Percentiles rank a stretch among this genome's conserved stretches.
phyloP scores from a whole-genome alignment of 2,329 filamentous ascomycete species.

The Cadophora sp. region DNA sequence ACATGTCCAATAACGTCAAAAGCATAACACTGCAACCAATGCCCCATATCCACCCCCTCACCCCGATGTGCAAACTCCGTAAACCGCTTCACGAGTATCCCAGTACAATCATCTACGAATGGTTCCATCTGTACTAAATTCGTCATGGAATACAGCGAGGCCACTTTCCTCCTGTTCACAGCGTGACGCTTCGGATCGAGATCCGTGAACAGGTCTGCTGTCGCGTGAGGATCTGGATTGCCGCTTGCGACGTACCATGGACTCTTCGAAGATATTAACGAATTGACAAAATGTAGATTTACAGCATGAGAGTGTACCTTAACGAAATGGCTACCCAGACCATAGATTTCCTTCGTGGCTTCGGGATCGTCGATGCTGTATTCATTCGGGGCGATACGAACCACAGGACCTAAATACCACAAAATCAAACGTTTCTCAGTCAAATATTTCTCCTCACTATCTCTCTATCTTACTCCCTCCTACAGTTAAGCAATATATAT shows the following conservation, averaged over 20 bases:
- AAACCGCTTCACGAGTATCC: conserved; percentile 49
- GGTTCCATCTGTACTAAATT: conserved; percentile 54
- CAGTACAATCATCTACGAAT: conserved; percentile 54
- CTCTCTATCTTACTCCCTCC: too few species aligned
- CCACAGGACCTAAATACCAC: conserved; percentile 45
- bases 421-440: too few species aligned
- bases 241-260: conserved; percentile 33
- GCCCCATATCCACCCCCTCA: conserved; percentile 47
- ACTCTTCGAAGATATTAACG: conserved; percentile 18
- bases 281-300: neutral
- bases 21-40: conserved; percentile 53
- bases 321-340: conserved; percentile 48
- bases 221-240: conserved; percentile 32
- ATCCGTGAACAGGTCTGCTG: conserved; percentile 43
- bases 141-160: conserved; percentile 54
- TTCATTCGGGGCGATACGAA: conserved; percentile 55
- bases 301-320: conserved; percentile 40
- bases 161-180: conserved; percentile 49
- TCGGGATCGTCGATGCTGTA: conserved; percentile 53
- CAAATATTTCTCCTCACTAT: too few species aligned
- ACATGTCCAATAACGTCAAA: conserved; percentile 58
- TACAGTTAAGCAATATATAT: too few species aligned
- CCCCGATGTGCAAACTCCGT: conserved; percentile 44
- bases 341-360: conserved; percentile 51
- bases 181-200: conserved; percentile 48